Conservation (phyloP, 2,329 filamentous ascomycete genomes). For the Fusarium graminum region DNA sequence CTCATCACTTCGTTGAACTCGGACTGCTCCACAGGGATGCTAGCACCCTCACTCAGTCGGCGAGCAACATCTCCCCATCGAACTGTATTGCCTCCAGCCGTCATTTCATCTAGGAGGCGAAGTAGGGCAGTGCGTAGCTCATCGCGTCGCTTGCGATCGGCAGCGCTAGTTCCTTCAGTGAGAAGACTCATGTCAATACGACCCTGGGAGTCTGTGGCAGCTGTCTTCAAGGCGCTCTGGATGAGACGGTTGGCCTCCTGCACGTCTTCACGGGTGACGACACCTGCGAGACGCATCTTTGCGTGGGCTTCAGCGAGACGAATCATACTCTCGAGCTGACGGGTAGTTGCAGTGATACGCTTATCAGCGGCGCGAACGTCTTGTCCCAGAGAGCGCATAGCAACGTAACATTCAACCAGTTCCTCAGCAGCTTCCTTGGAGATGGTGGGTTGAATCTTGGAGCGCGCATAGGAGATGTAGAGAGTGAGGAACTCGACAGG, state of each 20-base stretch:
- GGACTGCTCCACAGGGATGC: slow-evolving; percentile 76
- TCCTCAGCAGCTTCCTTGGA: slow-evolving; percentile 84
- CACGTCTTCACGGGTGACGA: slow-evolving; percentile 86
- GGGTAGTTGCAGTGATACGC: slow-evolving; percentile 96
- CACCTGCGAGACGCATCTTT: slow-evolving; percentile 88
- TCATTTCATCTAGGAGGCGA: slow-evolving; percentile 83
- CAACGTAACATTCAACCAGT: slow-evolving; percentile 88
- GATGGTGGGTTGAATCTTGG: slow-evolving; percentile 85
- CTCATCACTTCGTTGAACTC: slow-evolving; percentile 89
- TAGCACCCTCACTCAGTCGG: slow-evolving; percentile 77
- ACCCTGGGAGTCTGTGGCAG: slow-evolving; percentile 92
- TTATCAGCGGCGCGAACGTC: slow-evolving; percentile 90
- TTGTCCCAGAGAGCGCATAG: slow-evolving; percentile 93
- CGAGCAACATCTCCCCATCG: slow-evolving; percentile 84
- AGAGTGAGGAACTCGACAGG: slow-evolving; percentile 95
- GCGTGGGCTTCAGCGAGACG: slow-evolving; percentile 95
- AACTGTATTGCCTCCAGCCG: slow-evolving; percentile 74
- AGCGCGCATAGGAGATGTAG: slow-evolving; percentile 96
- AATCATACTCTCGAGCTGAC: slow-evolving; percentile 98
- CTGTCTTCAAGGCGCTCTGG: slow-evolving; percentile 93
- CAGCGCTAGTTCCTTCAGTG: slow-evolving; percentile 91
- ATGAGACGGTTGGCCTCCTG: slow-evolving; percentile 92
- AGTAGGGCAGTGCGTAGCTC: slow-evolving; percentile 87
- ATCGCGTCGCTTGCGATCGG: slow-evolving; percentile 84
- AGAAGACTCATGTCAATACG: slow-evolving; percentile 97